Evolutionary conservation across 2,329 filamentous ascomycete species (phyloP).

Genomic region (Apiospora rasikravindrae): DNA sequence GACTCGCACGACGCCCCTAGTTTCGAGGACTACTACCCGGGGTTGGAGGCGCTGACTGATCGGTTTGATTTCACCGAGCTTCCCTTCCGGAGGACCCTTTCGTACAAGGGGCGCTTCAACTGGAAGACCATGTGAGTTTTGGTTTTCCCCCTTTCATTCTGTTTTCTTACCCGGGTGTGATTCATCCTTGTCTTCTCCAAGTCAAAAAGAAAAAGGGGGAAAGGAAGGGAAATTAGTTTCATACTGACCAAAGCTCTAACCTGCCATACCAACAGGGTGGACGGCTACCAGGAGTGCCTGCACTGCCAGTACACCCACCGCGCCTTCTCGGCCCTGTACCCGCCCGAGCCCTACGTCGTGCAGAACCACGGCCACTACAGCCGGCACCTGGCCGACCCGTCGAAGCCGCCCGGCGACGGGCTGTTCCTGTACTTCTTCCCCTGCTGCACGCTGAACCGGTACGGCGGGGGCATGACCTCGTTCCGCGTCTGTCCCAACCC

Average conservation of each 20-base stretch:
- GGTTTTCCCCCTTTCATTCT: too few relatives aligned
- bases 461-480: constrained; percentile 62
- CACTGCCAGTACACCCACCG: constrained; percentile 65
- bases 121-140: constrained; percentile 59
- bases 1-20: constrained; percentile 52
- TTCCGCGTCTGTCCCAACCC: constrained; percentile 59
- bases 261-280: constrained; percentile 42
- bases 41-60: constrained; percentile 52
- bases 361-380: constrained; percentile 60
- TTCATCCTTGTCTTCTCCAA: too few relatives aligned
- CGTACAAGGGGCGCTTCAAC: constrained; percentile 62
- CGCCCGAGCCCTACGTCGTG: constrained; percentile 60
- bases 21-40: constrained; percentile 60
- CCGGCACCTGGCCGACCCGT: constrained; percentile 59
- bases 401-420: constrained; percentile 54
- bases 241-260: not conserved
- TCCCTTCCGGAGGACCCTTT: constrained; percentile 56
- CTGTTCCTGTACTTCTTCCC: constrained; percentile 65
- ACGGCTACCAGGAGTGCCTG: constrained; percentile 63
- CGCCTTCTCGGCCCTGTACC: constrained; percentile 59
- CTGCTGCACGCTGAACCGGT: constrained; percentile 59
- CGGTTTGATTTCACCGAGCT: constrained; percentile 59
- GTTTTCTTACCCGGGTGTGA: not conserved
- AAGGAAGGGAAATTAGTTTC: too few relatives aligned
- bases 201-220: too few relatives aligned